Evolutionary conservation across 2,329 filamentous ascomycete species (phyloP).

Genomic region (Fulvia fulva): DNA sequence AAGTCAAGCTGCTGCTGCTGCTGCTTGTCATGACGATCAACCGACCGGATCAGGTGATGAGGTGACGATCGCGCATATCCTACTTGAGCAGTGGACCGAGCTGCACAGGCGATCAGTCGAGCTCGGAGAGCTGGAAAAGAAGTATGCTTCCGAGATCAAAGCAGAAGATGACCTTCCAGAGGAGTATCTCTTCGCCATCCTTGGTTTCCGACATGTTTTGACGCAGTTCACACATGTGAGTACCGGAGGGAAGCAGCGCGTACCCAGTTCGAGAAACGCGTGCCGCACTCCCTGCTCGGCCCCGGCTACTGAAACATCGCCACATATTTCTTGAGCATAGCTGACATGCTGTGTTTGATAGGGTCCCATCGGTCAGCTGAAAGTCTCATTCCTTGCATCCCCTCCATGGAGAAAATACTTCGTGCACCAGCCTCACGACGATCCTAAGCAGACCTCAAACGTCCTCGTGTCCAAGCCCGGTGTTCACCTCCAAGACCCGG

Average conservation of each 20-base stretch:
- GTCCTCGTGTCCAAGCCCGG: background rate
- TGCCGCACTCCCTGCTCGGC: too few species aligned
- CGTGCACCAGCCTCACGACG: background rate
- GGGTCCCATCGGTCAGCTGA: constrained; percentile 22
- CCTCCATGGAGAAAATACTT: constrained; percentile 4
- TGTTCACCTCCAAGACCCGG: background rate
- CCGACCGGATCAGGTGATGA: background rate
- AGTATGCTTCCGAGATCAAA: constrained; percentile 34
- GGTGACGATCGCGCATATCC: background rate
- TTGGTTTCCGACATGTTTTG: constrained; percentile 40
- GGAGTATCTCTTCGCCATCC: constrained; percentile 39
- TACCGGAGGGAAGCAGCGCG: too few species aligned
- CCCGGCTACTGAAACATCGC: too few species aligned
- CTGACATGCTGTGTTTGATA: too few species aligned
- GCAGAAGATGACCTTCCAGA: constrained; percentile 35
- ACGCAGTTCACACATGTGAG: constrained; percentile 32
- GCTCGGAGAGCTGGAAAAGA: constrained; percentile 22
- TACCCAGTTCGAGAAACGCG: too few species aligned
- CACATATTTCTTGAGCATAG: too few species aligned
- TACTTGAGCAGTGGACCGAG: constrained; percentile 2
- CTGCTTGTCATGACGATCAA: background rate
- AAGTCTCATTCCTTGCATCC: constrained; percentile 1
- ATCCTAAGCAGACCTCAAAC: background rate
- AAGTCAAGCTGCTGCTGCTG: background rate
- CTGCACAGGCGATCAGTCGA: background rate